phyloP scores from a whole-genome alignment of 2,329 filamentous ascomycete genomes.

The Penicillium sp. region DNA sequence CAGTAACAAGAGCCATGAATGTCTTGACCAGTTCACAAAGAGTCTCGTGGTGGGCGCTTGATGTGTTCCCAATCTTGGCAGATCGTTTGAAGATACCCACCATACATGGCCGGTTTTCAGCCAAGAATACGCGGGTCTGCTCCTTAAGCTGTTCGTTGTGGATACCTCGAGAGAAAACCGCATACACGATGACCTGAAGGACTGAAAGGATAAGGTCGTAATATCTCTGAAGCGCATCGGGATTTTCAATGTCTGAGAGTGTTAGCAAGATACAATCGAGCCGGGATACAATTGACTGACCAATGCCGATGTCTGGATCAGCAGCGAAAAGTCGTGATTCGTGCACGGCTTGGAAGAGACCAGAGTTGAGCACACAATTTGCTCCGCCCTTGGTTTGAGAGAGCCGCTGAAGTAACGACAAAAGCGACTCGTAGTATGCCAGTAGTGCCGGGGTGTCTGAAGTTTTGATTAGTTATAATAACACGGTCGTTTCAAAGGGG shows the following conservation, averaged over 20 bases:
- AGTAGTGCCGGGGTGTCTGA: constrained; percentile 49
- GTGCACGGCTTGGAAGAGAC: constrained; percentile 71
- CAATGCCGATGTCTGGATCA: constrained; percentile 83
- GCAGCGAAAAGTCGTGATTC: constrained; percentile 77
- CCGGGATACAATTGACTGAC: constrained; percentile 30
- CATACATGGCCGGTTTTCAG: constrained; percentile 72
- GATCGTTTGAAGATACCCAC: constrained; percentile 84
- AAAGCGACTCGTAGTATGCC: constrained; percentile 60
- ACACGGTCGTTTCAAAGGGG: neutral
- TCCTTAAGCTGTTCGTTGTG: constrained; percentile 66
- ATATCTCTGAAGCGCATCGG: constrained; percentile 65
- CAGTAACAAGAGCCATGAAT: constrained; percentile 70
- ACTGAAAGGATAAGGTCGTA: constrained; percentile 75
- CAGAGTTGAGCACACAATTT: constrained; percentile 75
- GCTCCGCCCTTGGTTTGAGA: constrained; percentile 78
- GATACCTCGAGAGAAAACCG: constrained; percentile 69
- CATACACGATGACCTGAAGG: constrained; percentile 70
- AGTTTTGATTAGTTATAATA: constrained; percentile 3
- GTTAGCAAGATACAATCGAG: constrained; percentile 13
- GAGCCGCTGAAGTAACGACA: constrained; percentile 74
- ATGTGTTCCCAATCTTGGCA: constrained; percentile 59
- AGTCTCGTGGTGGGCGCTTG: constrained; percentile 48
- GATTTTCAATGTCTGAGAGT: constrained; percentile 53
- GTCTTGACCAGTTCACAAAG: constrained; percentile 73
- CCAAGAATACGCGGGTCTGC: constrained; percentile 70